A percentile compares a stretch with the other conserved stretches of the same genome.
Conservation (phyloP, 2,329 filamentous ascomycete species). For the Penicillium oxalicum region DNA sequence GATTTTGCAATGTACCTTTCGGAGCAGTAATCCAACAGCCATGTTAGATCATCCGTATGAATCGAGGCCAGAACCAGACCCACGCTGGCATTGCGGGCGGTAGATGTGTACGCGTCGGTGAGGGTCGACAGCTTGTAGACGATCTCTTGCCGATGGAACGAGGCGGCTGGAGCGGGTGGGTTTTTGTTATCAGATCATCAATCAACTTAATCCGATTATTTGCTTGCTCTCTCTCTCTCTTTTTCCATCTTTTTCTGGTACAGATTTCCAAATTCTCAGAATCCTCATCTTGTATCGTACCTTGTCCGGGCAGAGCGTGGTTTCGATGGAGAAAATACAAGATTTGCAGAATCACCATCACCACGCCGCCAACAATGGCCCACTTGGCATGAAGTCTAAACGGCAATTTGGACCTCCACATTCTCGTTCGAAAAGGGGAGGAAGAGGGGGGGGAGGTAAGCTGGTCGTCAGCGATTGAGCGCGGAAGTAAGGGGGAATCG, state of each 20-base stretch:
- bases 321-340: background rate
- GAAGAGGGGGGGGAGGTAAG: background rate
- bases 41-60: constrained; percentile 7
- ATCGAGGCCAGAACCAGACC: constrained; percentile 8
- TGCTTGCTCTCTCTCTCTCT: no score
- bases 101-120: constrained; percentile 2
- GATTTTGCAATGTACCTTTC: constrained; percentile 3
- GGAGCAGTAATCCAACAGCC: constrained; percentile 8
- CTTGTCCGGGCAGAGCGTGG: background rate
- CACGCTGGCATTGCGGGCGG: constrained; percentile 1
- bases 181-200: no score
- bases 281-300: background rate
- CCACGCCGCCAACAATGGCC: background rate
- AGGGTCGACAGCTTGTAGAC: constrained; percentile 1
- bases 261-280: no score
- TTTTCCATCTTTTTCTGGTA: no score
- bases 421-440: background rate
- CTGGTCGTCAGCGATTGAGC: background rate
- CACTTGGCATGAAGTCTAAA: background rate
- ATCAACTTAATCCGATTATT: no score
- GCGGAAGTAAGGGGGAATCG: no score
- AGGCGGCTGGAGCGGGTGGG: background rate
- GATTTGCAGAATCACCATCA: background rate
- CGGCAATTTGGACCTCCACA: background rate
- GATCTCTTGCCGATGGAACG: background rate